Conservation (phyloP, 345 rosid genomes). For the Dipteronia dyeriana region DNA sequence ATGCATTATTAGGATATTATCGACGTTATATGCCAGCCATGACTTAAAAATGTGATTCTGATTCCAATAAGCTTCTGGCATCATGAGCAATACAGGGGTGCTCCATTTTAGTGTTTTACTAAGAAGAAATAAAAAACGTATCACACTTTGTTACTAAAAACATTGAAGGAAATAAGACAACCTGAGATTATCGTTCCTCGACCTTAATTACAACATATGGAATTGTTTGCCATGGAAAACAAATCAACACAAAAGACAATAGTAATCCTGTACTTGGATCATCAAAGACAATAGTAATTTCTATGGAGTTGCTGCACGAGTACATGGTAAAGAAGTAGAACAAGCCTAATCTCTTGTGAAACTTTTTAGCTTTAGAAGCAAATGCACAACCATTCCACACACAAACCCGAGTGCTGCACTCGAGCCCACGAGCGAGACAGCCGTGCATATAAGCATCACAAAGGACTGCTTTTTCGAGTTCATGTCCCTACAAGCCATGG, state of each 20-base stretch:
- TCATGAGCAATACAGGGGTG: too few species aligned
- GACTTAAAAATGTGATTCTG: too few species aligned
- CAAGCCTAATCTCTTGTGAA: conserved; percentile 10
- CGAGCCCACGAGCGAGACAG: conserved; percentile 68
- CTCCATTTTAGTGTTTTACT: too few species aligned
- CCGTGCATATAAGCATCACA: conserved; percentile 70
- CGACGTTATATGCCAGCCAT: too few species aligned
- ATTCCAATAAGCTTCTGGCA: too few species aligned
- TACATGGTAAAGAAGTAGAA: not conserved
- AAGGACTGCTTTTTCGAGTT: conserved; percentile 69
- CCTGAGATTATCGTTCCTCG: not conserved
- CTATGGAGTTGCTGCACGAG: conserved; percentile 14
- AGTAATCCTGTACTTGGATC: not conserved
- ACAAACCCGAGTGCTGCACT: conserved; percentile 80
- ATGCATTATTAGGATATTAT: too few species aligned
- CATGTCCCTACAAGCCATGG: conserved; percentile 82
- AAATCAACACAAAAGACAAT: not conserved
- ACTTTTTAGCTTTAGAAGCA: conserved; percentile 54
- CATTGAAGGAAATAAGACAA: too few species aligned
- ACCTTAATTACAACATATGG: not conserved
- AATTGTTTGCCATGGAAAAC: not conserved
- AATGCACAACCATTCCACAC: conserved; percentile 58
- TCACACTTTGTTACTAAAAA: too few species aligned
- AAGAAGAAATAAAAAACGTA: too few species aligned
- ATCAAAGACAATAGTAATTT: not conserved